Conservation (phyloP, 2,329 filamentous ascomycete species). For the Keithomyces neogunnii region DNA sequence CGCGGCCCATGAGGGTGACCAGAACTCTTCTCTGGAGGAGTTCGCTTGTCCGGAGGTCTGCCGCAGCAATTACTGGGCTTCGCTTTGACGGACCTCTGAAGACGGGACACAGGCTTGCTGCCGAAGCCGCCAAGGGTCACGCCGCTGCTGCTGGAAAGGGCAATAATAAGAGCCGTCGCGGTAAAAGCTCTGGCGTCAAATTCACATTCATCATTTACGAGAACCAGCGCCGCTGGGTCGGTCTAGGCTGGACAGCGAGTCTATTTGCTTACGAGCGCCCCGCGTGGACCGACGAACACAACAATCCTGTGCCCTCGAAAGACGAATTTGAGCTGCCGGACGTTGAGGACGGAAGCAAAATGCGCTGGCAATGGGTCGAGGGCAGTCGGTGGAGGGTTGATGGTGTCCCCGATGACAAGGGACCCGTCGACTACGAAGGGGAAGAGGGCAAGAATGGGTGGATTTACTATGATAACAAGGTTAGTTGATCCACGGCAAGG, state of each 20-base stretch:
- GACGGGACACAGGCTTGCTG: constrained; percentile 18
- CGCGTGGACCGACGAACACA: constrained; percentile 93
- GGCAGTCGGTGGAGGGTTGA: constrained; percentile 82
- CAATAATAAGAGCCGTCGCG: constrained; percentile 23
- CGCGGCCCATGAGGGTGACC: constrained; percentile 73
- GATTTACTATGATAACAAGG: constrained; percentile 98
- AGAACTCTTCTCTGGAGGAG: constrained; percentile 89
- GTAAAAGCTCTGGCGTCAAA: constrained; percentile 67
- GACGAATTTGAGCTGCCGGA: constrained; percentile 59
- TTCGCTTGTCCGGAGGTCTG: constrained; percentile 58
- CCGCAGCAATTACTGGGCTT: constrained; percentile 71
- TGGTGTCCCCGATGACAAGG: constrained; percentile 48
- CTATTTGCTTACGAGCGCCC: constrained; percentile 84
- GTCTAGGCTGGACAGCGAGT: constrained; percentile 87
- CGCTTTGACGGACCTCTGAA: constrained; percentile 50
- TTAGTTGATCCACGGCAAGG: constrained; percentile 24
- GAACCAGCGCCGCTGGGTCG: constrained; percentile 92
- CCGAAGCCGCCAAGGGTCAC: constrained; percentile 13
- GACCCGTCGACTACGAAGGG: constrained; percentile 40
- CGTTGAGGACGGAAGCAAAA: constrained; percentile 49
- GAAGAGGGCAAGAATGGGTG: constrained; percentile 66
- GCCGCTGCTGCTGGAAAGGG: constrained; percentile 15
- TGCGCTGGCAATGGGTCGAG: constrained; percentile 70
- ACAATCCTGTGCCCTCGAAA: constrained; percentile 69
- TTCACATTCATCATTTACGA: constrained; percentile 97